Evolutionary conservation across 2,329 filamentous ascomycete species (phyloP), one percentile per base, ranked within the genome.

Genomic region (Ophiostoma sp.): DNA sequence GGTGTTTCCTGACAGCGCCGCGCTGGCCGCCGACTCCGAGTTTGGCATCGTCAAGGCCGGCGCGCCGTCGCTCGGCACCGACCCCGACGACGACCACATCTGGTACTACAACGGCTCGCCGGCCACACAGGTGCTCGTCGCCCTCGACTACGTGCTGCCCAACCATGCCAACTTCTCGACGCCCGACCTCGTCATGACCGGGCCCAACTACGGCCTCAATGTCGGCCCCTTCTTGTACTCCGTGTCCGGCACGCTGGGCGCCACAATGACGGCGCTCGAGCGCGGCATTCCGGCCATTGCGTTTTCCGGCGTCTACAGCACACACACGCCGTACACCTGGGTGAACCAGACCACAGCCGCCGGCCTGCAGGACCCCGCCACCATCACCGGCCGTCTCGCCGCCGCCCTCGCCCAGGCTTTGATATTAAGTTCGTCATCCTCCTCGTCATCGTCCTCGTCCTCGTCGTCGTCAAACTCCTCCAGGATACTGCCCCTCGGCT

Each of bases 101-200:
- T 87, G 84, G 84, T 87, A 87, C 75, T 88, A 87, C 77, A 85
- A 87, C 69, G 85, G 85, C 31, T 88, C 85, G 0, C 84, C 86
- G 0, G 84, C 83, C 0, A 82, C 85, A 0, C 85, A 83, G 73
- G 84, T 83, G 1, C 83, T 86, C 71, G 83, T 87, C 5, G 85
- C 81, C 1, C 79, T 87, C 6, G 84, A 87, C 77, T 86, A 84
- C 64, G 83, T 87, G 10, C 78, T 87, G 20, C 84, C 85, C 0
- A 77, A 75, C 17, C 84, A 81, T 74, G 80, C 79, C 72, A 79
- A 82, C 74, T 81, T 84, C 74, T 78, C 76, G n/a, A 79, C 79
- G 1, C 83, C 84, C 0, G 85, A 88, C 69, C 79, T 87, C 2
- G 79, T 87, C 27, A 75, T 87, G 4, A 79, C 83, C 0, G 86